Evolutionary conservation across 2,329 filamentous ascomycete species (phyloP), one percentile per base, ranked within the genome.

Genomic region (Diaporthe ilicicola): DNA sequence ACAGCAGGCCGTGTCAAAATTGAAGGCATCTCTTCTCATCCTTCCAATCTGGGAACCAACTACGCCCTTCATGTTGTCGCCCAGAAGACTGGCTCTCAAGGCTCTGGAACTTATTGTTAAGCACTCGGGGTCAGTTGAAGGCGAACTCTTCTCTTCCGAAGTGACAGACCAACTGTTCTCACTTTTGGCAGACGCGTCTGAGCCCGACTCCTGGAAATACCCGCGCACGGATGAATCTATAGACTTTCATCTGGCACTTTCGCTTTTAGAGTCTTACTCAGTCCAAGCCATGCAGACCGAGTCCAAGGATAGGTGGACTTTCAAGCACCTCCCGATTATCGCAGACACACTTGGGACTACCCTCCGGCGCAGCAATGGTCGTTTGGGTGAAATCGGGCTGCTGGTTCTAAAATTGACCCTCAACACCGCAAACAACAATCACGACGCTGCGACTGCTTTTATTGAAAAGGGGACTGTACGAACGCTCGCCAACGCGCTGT

Each of bases 381-480:
- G 80, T 22, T 81, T 82, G 62, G 84, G 81, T 39, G 80, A 81
- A 6, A 75, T 85, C 9, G 83, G 84, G 59, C 83, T 79, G 39
- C 80, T 90, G 22, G 82, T 89, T 34, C 83, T 95, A 56, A 90
- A 93, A 70, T 86, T 98, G 4, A 91, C 93, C 44, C 87, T 97
- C 73, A 97, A 97, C 76, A 87, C 95, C 62, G 96, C 94, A 10
- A 97, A 97, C 82, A 93, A 94, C 75, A 93, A 93, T 73, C 82
- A 88, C 0, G 84, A 85, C 17, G 90, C 93, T 15, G 94, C 93
- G 50, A 87, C 89, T 37, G 83, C 89, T 3, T 94, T 97, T 76
- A 87, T 92, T 37, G 84, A 88, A n/a, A 85, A 86, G 64, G 84
- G 84, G 10, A 81, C 92, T 12, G 83, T 90, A 70, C 78, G 83